Evolutionary conservation across 1,139 yeast species (phyloP).

Genomic region (Magnusiomyces magnusii): DNA sequence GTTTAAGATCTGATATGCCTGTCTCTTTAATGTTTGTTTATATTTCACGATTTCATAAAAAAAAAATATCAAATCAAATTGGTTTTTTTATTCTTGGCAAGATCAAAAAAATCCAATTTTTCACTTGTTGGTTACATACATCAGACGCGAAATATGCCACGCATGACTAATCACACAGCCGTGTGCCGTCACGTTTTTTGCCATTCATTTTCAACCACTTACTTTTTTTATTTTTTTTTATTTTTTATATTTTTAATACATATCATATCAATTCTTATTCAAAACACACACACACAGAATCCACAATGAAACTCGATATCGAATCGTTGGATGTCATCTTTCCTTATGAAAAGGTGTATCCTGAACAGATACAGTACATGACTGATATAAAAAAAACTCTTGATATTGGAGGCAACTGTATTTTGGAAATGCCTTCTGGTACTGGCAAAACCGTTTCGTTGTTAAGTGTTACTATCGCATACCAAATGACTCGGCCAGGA

Average conservation of each 20-base stretch:
- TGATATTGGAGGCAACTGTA: constrained; percentile 97
- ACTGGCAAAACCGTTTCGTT: constrained; percentile 96
- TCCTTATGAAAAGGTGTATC: constrained; percentile 96
- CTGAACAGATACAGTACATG: constrained; percentile 98
- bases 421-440: constrained; percentile 99
- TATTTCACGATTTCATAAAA: not conserved
- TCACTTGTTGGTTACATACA: not conserved
- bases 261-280: no score
- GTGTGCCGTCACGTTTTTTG: not conserved
- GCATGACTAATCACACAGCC: not conserved
- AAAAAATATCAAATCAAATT: not conserved
- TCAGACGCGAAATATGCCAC: no score
- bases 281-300: no score
- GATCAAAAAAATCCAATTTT: not conserved
- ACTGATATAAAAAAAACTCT: constrained; percentile 86
- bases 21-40: not conserved
- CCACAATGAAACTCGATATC: constrained; percentile 54
- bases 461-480: constrained; percentile 84
- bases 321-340: constrained; percentile 93
- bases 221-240: no score
- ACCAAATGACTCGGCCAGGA: constrained; percentile 92
- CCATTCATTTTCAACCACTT: not conserved
- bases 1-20: constrained; percentile 2
- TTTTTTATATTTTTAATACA: not conserved
- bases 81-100: not conserved